phyloP scores from a whole-genome alignment of 2,329 filamentous ascomycete species.

The Xylariaceae sp. region DNA sequence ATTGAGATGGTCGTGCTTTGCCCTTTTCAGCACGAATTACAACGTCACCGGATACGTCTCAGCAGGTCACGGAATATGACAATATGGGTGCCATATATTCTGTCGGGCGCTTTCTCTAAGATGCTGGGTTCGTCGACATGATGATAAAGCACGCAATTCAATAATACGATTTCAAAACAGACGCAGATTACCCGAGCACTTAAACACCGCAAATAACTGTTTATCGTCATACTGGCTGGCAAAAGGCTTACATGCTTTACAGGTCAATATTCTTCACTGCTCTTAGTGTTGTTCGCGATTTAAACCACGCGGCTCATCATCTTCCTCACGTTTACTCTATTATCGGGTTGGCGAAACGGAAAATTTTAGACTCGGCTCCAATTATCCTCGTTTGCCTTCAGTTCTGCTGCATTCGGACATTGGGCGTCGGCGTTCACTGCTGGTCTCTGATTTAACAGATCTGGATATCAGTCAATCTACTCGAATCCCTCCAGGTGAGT shows the following conservation, averaged over 20 bases:
- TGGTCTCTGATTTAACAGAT: slow-evolving; percentile 29
- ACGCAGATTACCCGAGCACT: not conserved
- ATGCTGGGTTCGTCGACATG: too few relatives aligned
- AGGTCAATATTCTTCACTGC: slow-evolving; percentile 14
- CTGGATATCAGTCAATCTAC: slow-evolving; percentile 29
- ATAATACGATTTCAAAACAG: too few relatives aligned
- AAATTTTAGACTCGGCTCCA: slow-evolving; percentile 24
- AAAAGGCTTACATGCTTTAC: slow-evolving; percentile 4
- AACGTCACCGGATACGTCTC: too few relatives aligned
- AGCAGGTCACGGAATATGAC: too few relatives aligned
- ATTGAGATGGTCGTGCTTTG: too few relatives aligned
- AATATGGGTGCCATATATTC: too few relatives aligned
- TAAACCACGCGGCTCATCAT: slow-evolving; percentile 13
- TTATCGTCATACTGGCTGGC: not conserved
- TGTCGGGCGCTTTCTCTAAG: too few relatives aligned
- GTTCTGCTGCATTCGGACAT: slow-evolving; percentile 23
- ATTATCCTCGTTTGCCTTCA: slow-evolving; percentile 29
- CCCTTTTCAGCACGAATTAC: too few relatives aligned
- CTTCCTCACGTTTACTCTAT: slow-evolving; percentile 13
- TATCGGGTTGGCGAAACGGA: slow-evolving; percentile 16
- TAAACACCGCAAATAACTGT: slow-evolving; percentile 3
- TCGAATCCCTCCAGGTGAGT: slow-evolving; percentile 22
- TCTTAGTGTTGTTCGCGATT: slow-evolving; percentile 12
- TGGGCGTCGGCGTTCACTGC: slow-evolving; percentile 34
- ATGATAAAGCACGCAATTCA: too few relatives aligned